A percentile compares a stretch with the other conserved stretches of the same genome.
Evolutionary conservation across 352 stramenopile genomes (phyloP).

Genomic region (Pythium utonaiense): DNA sequence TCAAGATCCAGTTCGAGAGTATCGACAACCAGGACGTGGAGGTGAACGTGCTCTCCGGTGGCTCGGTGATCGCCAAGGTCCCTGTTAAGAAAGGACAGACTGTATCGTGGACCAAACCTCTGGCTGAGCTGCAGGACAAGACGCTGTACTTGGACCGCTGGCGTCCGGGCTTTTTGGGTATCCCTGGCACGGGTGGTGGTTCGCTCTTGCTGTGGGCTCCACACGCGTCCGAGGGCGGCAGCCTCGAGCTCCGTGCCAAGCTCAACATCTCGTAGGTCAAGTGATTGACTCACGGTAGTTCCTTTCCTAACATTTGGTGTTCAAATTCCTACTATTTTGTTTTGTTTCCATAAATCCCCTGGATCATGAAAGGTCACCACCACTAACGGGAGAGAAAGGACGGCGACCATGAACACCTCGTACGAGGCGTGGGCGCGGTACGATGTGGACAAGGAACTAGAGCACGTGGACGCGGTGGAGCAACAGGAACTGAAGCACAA

Average conservation of each 20-base stretch:
- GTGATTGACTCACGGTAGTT: not conserved
- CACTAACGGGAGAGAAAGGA: too few species aligned
- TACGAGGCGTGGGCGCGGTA: slow-evolving; percentile 63
- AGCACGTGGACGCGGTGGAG: slow-evolving; percentile 42
- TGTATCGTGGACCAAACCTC: slow-evolving; percentile 34
- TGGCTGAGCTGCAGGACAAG: slow-evolving; percentile 42
- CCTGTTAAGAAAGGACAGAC: slow-evolving; percentile 33
- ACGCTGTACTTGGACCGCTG: slow-evolving; percentile 78
- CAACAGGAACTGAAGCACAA: slow-evolving; percentile 21
- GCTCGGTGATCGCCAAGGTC: slow-evolving; percentile 39
- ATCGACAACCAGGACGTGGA: slow-evolving; percentile 42
- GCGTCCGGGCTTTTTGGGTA: slow-evolving; percentile 52
- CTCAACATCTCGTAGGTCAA: slow-evolving; percentile 29
- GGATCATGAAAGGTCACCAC: not conserved
- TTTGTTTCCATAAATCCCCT: not conserved
- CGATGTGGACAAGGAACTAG: slow-evolving; percentile 66
- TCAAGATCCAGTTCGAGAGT: slow-evolving; percentile 44
- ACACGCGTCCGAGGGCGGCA: slow-evolving; percentile 26
- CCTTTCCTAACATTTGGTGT: not conserved
- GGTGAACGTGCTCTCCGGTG: slow-evolving; percentile 54
- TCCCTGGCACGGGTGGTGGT: slow-evolving; percentile 54
- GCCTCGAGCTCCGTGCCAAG: slow-evolving; percentile 43
- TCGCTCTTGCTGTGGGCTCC: slow-evolving; percentile 64
- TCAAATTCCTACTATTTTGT: not conserved
- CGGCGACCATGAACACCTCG: slow-evolving; percentile 26